Base-by-base conservation (phyloP, 345 rosid genomes). In the Rhizophora apiculata region DNA sequence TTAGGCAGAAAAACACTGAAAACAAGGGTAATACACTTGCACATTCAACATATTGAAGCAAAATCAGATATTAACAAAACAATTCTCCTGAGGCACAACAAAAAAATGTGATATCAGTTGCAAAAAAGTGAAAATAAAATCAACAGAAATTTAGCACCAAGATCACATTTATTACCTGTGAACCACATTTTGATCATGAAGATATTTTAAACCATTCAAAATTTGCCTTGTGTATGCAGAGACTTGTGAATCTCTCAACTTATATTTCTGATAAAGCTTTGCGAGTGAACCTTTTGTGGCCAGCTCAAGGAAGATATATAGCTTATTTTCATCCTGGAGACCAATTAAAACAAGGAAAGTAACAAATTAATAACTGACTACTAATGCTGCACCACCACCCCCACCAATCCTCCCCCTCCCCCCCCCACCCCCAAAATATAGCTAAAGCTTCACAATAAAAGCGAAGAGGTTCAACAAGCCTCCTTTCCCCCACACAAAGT, bases 251-350 rank as follows among this genome's bases (percentile, higher is more conserved):
- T 76, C 72, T 54, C 48, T 36, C 46, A 76, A 48, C 62, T 26
- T 54, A 39, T 49, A 76, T 27, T 48, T 71, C 64, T 67, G 68
- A 46, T 76, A 76, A 18, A 71, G 75, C 62, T 27, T 67, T 34
- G 69, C 46, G 24, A 76, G 72, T 21, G 75, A 71, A 61, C 79
- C 79, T n/a, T 76, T 62, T 30, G 68, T 76, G n/a, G 62, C 79
- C 1, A 71, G 72, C 75, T 76, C 75, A 61, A 76, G 79, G 48
- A 76, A 76, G 68, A 76, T 71, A 57, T 67, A 76, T 6, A 76
- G 57, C 55, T 62, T 66, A n/a, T 52, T 27, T n/a, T 55, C 69
- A 71, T 57, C 80, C 76, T 62, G 57, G 24, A 6, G n/a, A 53
- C n/a, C 24, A 0, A 53, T 53, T n/a, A 53, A 53, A n/a, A 53